Base-by-base conservation (phyloP, 202 grass and related monocot species). In the Dendrocalamus latiflorus region DNA sequence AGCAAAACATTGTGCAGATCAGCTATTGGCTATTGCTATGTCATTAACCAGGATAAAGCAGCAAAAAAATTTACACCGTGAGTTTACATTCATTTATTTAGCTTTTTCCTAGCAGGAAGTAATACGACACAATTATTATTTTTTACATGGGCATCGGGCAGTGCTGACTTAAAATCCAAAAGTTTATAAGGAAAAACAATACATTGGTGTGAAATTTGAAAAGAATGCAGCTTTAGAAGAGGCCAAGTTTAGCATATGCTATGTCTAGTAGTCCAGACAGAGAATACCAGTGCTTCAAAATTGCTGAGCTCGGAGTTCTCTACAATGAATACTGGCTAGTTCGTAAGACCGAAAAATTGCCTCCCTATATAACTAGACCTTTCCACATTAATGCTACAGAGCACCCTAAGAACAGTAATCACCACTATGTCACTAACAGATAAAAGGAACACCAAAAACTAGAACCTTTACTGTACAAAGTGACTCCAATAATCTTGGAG, bases 401-500 rank as follows among this genome's bases (percentile, higher is more conserved):
- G 51, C 55, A 58, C 47, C 72, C 36, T 54, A 64, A 20, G 47
- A 77, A 24, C 6, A 72, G 45, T 50, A 24, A 57, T 69, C 15
- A n/a, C 9, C 48, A 69, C 50, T n/a, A 4, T 41, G 13, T 68
- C 70, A 71, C 55, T 71, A 76, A 62, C 18, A 48, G 43, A 48
- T 20, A 20, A 30, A 75, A 81, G 20, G 55, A 55, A 57, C 70
- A 70, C 10, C 24, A 4, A 49, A 70, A 68, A 45, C 3, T 48
- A 47, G 13, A 45, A 68, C 10, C 3, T 83, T 47, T 10, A 81
- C 36, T 41, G 44, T 43, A 41, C 51, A 64, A 22, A 17, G 55
- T 65, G 34, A 33, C 57, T 80, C 84, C 88, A 80, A 80, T 1
- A 84, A 80, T 84, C 80, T 84, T 80, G 84, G 80, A 87, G 63